A percentile compares a stretch with the other conserved stretches of the same genome.
These are phyloP conservation scores for Brachypodium distachyon DNA, from an alignment of 202 grass and related monocot species.

Conservation along the genomic window DNA sequence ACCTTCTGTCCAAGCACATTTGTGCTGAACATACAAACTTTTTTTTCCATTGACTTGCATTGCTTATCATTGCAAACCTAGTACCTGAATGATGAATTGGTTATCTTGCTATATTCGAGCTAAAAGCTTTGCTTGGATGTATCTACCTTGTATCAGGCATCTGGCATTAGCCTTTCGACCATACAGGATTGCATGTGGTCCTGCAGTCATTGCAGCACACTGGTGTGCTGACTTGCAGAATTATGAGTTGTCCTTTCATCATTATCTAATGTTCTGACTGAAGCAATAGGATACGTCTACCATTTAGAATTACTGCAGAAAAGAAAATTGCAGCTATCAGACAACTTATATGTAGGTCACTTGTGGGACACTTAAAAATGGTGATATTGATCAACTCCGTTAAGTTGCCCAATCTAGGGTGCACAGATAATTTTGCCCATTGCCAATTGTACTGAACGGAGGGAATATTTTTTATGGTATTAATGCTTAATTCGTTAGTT, in stretches of 20 bases:
- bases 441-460: too few species aligned
- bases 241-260: neutral
- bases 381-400: neutral
- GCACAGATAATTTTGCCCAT: neutral
- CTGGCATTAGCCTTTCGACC: neutral
- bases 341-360: neutral
- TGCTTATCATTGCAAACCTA: neutral
- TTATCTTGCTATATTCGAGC: neutral
- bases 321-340: neutral
- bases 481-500: neutral
- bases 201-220: neutral
- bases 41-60: neutral
- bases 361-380: neutral
- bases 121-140: neutral
- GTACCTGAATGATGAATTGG: neutral
- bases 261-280: neutral
- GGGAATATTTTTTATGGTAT: neutral
- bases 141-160: neutral
- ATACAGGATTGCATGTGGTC: neutral
- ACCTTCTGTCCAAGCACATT: neutral
- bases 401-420: neutral
- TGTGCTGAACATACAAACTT: neutral
- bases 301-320: neutral
- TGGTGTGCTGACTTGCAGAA: neutral
- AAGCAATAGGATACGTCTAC: neutral